These are phyloP conservation scores for Begonia peltatifolia DNA, from an alignment of 306 rosid genomes.

Conservation along the genomic window DNA sequence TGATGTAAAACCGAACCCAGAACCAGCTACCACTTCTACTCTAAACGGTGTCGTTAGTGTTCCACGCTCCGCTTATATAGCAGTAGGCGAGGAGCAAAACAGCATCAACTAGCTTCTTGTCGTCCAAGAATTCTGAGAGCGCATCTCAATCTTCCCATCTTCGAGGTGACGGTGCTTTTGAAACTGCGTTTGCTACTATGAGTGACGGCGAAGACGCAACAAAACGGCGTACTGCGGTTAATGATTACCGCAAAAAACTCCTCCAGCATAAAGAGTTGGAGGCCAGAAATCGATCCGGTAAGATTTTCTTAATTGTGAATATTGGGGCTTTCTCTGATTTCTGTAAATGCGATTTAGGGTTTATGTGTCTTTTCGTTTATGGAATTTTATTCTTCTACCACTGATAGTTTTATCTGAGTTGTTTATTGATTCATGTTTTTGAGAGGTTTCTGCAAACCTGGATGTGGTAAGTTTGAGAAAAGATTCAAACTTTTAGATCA, in stretches of 20 bases:
- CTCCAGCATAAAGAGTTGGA: slow-evolving; percentile 88
- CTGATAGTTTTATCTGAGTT: no score
- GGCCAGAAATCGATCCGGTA: slow-evolving; percentile 76
- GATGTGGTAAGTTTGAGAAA: no score
- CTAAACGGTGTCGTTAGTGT: background rate
- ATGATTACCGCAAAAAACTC: slow-evolving; percentile 67
- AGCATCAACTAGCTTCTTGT: slow-evolving; percentile 4
- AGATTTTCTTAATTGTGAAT: slow-evolving; percentile 4
- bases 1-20: background rate
- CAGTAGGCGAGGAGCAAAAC: background rate
- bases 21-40: background rate
- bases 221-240: slow-evolving; percentile 50
- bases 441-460: no score
- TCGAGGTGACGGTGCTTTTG: slow-evolving; percentile 1
- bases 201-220: slow-evolving; percentile 55
- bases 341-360: no score
- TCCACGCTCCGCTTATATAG: background rate
- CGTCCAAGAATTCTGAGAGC: background rate
- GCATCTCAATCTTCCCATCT: background rate
- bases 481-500: no score
- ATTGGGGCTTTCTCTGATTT: no score
- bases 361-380: no score
- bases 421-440: no score
- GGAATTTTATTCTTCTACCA: no score
- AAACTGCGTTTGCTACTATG: slow-evolving; percentile 18